Base-by-base conservation (phyloP, 2,329 filamentous ascomycete species). In the Ceratocystis harringtonii region DNA sequence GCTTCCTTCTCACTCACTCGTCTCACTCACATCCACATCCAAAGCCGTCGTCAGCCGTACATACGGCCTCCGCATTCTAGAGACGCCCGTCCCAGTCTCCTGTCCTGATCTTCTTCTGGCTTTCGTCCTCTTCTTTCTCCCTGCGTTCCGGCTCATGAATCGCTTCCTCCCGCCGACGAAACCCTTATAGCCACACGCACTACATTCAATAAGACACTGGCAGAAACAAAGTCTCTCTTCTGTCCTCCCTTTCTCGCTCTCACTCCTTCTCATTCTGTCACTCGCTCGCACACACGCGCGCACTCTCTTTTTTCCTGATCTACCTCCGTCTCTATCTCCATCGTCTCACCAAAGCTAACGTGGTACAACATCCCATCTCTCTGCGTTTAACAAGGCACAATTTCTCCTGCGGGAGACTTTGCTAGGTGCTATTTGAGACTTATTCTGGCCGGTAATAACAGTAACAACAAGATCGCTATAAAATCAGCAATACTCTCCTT, bases 401-500 rank as follows among this genome's bases (percentile, higher is more conserved):
- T 58, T 17, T 58, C 52, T 58, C 52, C 52, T 58, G 52, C 52
- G 52, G 52, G 52, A 58, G 52, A 32, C 25, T 15, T 58, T 58
- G 52, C 32, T 58, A 30, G 52, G 32, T 58, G 52, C n/a, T 58
- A 30, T 32, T 17, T 32, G 17, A 58, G 52, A 30, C 28, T 58
- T 36, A 1, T 36, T 12, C 32, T 36, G 28, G 28, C 52, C 52
- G 17, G 32, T 17, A 15, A 36, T 30, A n/a, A 58, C 28, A 32
- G 17, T 10, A 58, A 32, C 28, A 58, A 19, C 25, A 32, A 22
- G 19, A 17, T 28, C 22, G 52, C 52, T 58, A 52, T 28, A 52
- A 43, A 61, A 25, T 36, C 32, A 44, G n/a, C 32, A 22, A 30
- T 22, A 19, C 19, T 62, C 44, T 28, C 50, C 19, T 55, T 28